Percentiles rank a stretch among this genome's conserved stretches.
These are phyloP conservation scores for Phylloporus sp. DNA, from an alignment of 768 basidiomycete species.

Conservation along the genomic window DNA sequence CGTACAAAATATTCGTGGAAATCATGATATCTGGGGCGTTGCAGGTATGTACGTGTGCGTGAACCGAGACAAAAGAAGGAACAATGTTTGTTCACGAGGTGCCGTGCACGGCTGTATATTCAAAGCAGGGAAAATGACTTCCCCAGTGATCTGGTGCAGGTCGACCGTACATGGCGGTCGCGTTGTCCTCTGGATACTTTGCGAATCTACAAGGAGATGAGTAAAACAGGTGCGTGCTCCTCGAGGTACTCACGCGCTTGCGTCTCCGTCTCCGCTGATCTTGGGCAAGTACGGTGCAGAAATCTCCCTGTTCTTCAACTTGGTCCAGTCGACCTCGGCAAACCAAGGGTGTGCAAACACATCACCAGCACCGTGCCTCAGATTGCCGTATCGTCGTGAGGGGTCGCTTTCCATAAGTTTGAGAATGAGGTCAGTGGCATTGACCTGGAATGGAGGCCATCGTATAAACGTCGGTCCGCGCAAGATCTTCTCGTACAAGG, in stretches of 20 bases:
- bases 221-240: not conserved
- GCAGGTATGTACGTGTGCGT: conserved; percentile 16
- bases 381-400: conserved; percentile 84
- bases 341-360: conserved; percentile 96
- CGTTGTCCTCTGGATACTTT: conserved; percentile 73
- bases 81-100: conserved; percentile 7
- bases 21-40: conserved; percentile 2
- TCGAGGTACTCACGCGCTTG: conserved; percentile 70
- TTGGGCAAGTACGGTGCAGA: conserved; percentile 93
- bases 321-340: conserved; percentile 87
- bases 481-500: conserved; percentile 89
- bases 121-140: conserved; percentile 71
- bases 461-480: conserved; percentile 68
- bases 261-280: conserved; percentile 90
- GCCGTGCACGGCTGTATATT: conserved; percentile 50
- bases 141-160: conserved; percentile 60
- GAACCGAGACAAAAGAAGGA: conserved; percentile 2
- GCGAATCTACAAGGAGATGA: conserved; percentile 53
- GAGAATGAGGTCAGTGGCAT: conserved; percentile 84
- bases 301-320: conserved; percentile 78
- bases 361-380: conserved; percentile 83
- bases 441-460: conserved; percentile 73
- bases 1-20: conserved; percentile 10
- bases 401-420: conserved; percentile 90
- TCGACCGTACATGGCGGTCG: conserved; percentile 54